These are phyloP conservation scores for Rutstroemia sp. DNA, from an alignment of 2,329 filamentous ascomycete species.

Conservation along the genomic window DNA sequence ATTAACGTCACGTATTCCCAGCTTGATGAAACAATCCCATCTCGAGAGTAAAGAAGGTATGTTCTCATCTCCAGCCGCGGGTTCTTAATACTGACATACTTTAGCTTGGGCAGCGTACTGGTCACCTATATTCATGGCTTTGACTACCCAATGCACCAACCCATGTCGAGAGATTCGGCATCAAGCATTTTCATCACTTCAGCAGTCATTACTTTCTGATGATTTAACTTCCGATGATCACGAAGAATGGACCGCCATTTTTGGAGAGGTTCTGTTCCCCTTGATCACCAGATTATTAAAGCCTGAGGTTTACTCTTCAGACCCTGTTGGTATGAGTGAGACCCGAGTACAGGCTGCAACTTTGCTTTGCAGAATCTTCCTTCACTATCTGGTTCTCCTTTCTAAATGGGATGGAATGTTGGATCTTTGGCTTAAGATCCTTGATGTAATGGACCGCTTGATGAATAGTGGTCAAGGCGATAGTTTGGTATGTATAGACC, in stretches of 20 bases:
- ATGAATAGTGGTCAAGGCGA: conserved; percentile 95
- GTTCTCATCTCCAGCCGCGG: neutral
- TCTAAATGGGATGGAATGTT: conserved; percentile 84
- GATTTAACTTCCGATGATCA: conserved; percentile 78
- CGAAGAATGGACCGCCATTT: conserved; percentile 91
- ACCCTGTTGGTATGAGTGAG: conserved; percentile 90
- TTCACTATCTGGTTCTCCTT: conserved; percentile 83
- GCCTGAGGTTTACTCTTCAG: conserved; percentile 87
- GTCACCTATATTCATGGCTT: conserved; percentile 85
- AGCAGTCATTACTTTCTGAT: conserved; percentile 77
- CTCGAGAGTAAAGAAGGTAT: conserved; percentile 67
- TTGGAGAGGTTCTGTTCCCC: conserved; percentile 88
- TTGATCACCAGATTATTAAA: conserved; percentile 81
- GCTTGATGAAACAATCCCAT: conserved; percentile 87
- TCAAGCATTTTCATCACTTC: conserved; percentile 77
- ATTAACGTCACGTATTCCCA: conserved; percentile 73
- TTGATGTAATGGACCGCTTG: conserved; percentile 90
- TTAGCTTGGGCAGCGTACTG: conserved; percentile 92
- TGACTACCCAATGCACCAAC: conserved; percentile 88
- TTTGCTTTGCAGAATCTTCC: conserved; percentile 87
- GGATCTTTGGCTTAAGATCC: conserved; percentile 84
- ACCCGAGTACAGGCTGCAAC: conserved; percentile 88
- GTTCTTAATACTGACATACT: neutral
- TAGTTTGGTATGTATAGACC: conserved; percentile 60
- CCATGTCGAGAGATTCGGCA: conserved; percentile 89